phyloP scores from a whole-genome alignment of 2,329 filamentous ascomycete species.

The Fusarium scirpi region DNA sequence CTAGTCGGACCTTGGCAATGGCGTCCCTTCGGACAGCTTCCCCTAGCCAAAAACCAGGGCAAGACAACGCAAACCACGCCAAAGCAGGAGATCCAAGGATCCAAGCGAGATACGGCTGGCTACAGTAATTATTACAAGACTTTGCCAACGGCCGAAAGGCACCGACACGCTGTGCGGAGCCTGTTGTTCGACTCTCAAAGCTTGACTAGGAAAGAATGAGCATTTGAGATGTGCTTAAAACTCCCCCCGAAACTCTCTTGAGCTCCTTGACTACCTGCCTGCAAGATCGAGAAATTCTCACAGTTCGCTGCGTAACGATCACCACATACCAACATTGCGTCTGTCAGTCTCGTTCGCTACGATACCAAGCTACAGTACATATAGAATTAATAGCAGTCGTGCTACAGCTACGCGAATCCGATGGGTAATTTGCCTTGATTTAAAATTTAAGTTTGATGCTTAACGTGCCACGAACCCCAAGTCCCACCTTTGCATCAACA shows the following conservation, averaged over 20 bases:
- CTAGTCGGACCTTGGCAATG: slow-evolving; percentile 35
- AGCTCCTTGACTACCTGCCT: not conserved
- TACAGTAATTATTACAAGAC: not conserved
- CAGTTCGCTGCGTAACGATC: not conserved
- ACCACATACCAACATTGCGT: not conserved
- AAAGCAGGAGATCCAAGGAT: slow-evolving; percentile 31
- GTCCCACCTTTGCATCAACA: slow-evolving; percentile 3
- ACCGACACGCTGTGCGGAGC: slow-evolving; percentile 1
- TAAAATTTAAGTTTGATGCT: slow-evolving; percentile 6
- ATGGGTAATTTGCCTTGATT: not conserved
- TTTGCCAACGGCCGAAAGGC: slow-evolving; percentile 40
- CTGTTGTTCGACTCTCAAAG: not conserved
- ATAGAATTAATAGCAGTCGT: not conserved
- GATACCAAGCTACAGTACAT: not conserved
- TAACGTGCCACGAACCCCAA: slow-evolving; percentile 2
- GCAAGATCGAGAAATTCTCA: not conserved
- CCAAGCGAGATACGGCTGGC: not conserved
- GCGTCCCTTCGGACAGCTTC: slow-evolving; percentile 42
- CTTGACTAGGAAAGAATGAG: slow-evolving; percentile 6
- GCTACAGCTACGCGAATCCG: slow-evolving; percentile 3
- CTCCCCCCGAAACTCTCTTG: not conserved
- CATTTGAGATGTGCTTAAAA: not conserved
- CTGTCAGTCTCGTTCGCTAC: not conserved
- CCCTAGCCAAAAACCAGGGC: slow-evolving; percentile 33
- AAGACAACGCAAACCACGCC: slow-evolving; percentile 20